Evolutionary conservation across 2,329 filamentous ascomycete species (phyloP), one percentile per base, ranked within the genome.

Genomic region (Hymenotorrendiella dingleyae): DNA sequence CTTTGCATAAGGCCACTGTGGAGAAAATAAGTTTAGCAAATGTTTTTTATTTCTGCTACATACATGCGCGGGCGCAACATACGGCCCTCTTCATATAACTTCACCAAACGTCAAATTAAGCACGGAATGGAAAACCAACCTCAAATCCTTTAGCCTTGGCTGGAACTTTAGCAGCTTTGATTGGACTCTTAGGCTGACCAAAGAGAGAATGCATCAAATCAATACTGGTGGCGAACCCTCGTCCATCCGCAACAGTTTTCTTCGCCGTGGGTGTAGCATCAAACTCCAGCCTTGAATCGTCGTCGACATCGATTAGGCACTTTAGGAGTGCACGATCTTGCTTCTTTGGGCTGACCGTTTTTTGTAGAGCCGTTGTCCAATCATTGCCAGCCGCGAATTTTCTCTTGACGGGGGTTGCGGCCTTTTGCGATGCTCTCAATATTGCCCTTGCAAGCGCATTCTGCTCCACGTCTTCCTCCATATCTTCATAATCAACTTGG

Each of bases 191-290:
- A 50, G 80, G 74, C 65, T 84, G 78, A 62, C 86, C 84, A 65
- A 94, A 96, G 43, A 96, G 71, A 36, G 88, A 94, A 62, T 94
- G 91, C 88, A 95, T 96, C 62, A 96, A 71, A 69, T 96, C 93
- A 67, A 97, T 94, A 59, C 86, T 90, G 16, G 85, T 95, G 16
- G 81, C 77, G 64, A 95, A 91, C 1, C 84, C 82, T 51, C 78
- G 78, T 41, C 74, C 71, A 41, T 60, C 58, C 22, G 56, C 57
- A 14, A 55, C 50, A 29, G 52, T 55, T 49, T 50, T 50, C 36
- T 45, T 51, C 52, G 59, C 40, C 67, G 64, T 46, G 64, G 66
- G 51, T 71, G 52, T 49, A 35, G 46, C 68, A 49, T 72, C 71
- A 36, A 80, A 71, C 46, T 76, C 74, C 29, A 69, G 71, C 55